Conservation (phyloP, 257 asterid genomes). For the Solanum habrochaites region DNA sequence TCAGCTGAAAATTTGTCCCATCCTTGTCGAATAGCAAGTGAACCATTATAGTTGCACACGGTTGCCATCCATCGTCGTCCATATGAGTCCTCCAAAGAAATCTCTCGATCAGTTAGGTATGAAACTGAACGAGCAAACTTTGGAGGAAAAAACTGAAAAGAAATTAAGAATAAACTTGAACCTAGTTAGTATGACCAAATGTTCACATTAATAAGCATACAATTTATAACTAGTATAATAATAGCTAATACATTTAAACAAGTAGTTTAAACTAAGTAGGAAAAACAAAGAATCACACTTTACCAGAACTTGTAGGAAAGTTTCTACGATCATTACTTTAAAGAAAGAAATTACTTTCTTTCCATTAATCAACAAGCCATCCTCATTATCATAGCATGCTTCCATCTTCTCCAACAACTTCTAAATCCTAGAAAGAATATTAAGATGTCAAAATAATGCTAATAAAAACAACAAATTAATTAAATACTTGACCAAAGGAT, state of each 20-base stretch:
- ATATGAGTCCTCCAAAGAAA: background rate
- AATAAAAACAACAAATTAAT: background rate
- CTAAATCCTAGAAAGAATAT: background rate
- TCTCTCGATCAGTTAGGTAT: background rate
- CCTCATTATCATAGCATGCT: background rate
- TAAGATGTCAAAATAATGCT: background rate
- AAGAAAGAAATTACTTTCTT: constrained; percentile 5
- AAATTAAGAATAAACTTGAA: background rate
- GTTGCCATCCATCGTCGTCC: background rate
- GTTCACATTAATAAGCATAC: background rate
- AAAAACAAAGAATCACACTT: background rate
- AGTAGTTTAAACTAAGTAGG: background rate
- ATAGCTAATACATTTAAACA: background rate
- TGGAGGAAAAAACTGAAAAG: background rate
- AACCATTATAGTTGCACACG: background rate
- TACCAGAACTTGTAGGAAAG: background rate
- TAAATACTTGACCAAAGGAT: background rate
- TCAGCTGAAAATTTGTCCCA: background rate
- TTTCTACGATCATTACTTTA: background rate
- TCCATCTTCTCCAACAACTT: background rate
- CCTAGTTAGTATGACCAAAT: background rate
- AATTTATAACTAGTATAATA: background rate
- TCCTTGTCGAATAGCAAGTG: background rate
- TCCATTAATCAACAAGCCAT: background rate
- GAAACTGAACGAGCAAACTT: background rate